These are phyloP conservation scores for Nakazawaea wyomingensis DNA, from an alignment of 805 yeast genomes.

Conservation along the genomic window DNA sequence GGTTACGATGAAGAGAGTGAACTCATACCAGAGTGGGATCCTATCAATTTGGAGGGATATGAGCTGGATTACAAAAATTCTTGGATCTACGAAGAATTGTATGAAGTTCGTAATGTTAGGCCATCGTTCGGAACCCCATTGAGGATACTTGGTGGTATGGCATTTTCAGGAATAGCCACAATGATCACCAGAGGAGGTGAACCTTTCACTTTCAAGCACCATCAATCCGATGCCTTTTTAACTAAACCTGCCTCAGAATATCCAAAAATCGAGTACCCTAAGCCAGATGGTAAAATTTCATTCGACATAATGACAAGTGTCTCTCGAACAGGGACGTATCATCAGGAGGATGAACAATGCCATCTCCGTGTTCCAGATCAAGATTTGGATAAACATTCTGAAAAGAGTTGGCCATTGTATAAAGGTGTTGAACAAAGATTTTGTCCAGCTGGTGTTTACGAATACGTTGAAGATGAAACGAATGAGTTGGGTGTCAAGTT, in stretches of 20 bases:
- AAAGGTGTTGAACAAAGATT: conserved; percentile 87
- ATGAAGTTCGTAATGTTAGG: conserved; percentile 82
- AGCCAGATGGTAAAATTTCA: conserved; percentile 90
- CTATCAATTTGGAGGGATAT: conserved; percentile 51
- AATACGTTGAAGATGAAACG: conserved; percentile 65
- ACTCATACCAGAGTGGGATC: conserved; percentile 34
- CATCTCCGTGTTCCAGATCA: conserved; percentile 72
- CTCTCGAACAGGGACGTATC: conserved; percentile 93
- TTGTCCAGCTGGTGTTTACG: conserved; percentile 99
- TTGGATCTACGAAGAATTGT: conserved; percentile 82
- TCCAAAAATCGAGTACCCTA: conserved; percentile 81
- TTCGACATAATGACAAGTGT: conserved; percentile 94
- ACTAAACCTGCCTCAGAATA: conserved; percentile 65
- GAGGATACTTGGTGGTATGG: conserved; percentile 79
- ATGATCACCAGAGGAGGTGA: conserved; percentile 70
- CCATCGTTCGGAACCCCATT: conserved; percentile 80
- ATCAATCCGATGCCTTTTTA: conserved; percentile 62
- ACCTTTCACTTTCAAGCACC: conserved; percentile 81
- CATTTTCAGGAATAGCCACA: conserved; percentile 80
- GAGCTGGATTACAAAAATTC: conserved; percentile 64
- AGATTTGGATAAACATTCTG: conserved; percentile 62
- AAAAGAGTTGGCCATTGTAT: conserved; percentile 63
- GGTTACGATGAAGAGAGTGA: conserved; percentile 35
- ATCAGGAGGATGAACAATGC: conserved; percentile 89
- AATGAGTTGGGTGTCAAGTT: conserved; percentile 66